These are phyloP conservation scores for Drechslera avenae DNA, from an alignment of 2,329 filamentous ascomycete species.

Conservation along the genomic window DNA sequence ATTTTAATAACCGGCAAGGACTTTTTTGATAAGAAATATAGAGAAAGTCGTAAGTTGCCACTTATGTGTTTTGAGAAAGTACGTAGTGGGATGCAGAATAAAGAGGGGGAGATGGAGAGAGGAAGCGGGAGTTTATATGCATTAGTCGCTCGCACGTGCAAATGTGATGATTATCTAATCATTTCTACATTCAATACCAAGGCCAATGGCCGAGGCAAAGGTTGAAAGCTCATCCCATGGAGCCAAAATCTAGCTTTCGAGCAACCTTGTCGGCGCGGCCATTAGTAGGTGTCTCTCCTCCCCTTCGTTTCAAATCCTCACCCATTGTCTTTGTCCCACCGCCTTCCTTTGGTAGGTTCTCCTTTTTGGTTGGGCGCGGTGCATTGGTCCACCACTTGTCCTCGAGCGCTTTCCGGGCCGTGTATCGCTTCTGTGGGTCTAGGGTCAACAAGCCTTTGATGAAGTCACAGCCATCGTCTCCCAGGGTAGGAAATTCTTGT, in stretches of 20 bases:
- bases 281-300: conserved; percentile 65
- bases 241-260: conserved; percentile 64
- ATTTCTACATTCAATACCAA: too few relatives aligned
- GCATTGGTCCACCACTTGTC: conserved; percentile 87
- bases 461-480: conserved; percentile 82
- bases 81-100: too few relatives aligned
- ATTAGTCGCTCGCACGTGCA: too few relatives aligned
- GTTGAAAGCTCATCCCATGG: conserved; percentile 19
- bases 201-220: too few relatives aligned
- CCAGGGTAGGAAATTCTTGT: conserved; percentile 77
- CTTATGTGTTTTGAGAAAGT: too few relatives aligned
- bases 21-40: too few relatives aligned
- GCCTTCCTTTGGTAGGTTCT: conserved; percentile 79
- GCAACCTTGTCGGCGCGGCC: conserved; percentile 74
- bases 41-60: too few relatives aligned
- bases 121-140: too few relatives aligned
- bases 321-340: conserved; percentile 73
- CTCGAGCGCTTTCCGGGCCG: conserved; percentile 75
- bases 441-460: conserved; percentile 83
- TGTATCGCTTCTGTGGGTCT: conserved; percentile 84
- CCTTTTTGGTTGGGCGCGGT: conserved; percentile 80
- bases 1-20: too few relatives aligned
- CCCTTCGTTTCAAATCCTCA: conserved; percentile 78
- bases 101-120: too few relatives aligned
- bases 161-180: too few relatives aligned